Evolutionary conservation across 805 yeast genomes (phyloP), one percentile per base, ranked within the genome.

Genomic region (Candida maris): DNA sequence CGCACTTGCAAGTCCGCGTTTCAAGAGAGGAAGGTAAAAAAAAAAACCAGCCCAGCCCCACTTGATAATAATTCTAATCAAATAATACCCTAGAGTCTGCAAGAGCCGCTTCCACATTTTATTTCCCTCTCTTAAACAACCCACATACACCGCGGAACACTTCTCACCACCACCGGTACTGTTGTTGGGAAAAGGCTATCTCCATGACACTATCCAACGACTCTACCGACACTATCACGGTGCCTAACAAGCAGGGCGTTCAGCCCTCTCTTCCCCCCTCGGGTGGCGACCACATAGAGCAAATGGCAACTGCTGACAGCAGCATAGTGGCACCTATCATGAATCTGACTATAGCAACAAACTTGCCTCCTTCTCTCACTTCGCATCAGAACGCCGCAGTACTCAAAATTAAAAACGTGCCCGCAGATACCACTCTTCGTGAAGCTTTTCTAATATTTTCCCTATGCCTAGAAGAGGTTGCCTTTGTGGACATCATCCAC

Each of bases 401-500:
- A 18, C 42, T 78, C 30, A 68, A 64, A 42, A 52, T 83, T 34
- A 65, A 66, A 46, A 81, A 80, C 51, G 52, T 81, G 9, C 93
- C 94, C 6, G 47, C 60, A 4, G 87, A 84, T 59, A 64, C 83
- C 19, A 58, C 84, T 2, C 46, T 69, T 23, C 71, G 93, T 56
- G 94, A 84, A 56, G 79, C 85, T 2, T 67, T 73, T 32, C 66
- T 81, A 12, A 69, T 84, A 6, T 84, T 84, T 54, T 73, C 91
- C 5, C 61, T 84, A 37, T 84, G 85, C n/a, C 61, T 68, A 43
- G 86, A 81, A 47, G 81, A 80, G 31, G 45, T 70, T 23, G 30
- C 57, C 50, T 48, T 62, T 62, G 50, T 74, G 23, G 62, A 59
- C 39, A 47, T 59, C 15, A 45, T 51, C 24, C 68, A 34, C 57